phyloP scores from a whole-genome alignment of 2,329 filamentous ascomycete species.

The Anisogramma anomala region DNA sequence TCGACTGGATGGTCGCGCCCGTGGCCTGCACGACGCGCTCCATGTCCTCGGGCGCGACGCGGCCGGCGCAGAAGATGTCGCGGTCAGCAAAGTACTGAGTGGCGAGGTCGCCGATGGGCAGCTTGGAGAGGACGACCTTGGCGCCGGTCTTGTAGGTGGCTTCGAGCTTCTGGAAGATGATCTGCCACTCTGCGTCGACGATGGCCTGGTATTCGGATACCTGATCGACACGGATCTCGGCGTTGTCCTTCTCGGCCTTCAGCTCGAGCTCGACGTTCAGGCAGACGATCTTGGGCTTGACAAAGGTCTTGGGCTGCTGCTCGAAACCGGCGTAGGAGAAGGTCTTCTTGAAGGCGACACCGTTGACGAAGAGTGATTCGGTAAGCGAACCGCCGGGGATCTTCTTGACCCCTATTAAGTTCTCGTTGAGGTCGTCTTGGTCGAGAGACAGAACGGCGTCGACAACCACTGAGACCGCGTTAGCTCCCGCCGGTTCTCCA shows the following conservation, averaged over 20 bases:
- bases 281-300: slow-evolving; percentile 90
- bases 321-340: slow-evolving; percentile 99
- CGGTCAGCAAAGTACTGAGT: slow-evolving; percentile 98
- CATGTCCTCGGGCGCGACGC: slow-evolving; percentile 83
- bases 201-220: slow-evolving; percentile 99
- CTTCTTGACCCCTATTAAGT: slow-evolving; percentile 96
- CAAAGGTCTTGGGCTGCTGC: slow-evolving; percentile 94
- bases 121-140: slow-evolving; percentile 93
- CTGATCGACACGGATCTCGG: slow-evolving; percentile 94
- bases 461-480: slow-evolving; percentile 65
- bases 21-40: slow-evolving; percentile 94
- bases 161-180: slow-evolving; percentile 99
- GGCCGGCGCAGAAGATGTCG: slow-evolving; percentile 95
- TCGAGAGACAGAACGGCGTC: slow-evolving; percentile 91
- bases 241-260: slow-evolving; percentile 99
- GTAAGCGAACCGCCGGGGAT: slow-evolving; percentile 92
- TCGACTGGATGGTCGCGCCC: slow-evolving; percentile 84
- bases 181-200: slow-evolving; percentile 98
- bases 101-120: slow-evolving; percentile 92
- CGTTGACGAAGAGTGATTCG: slow-evolving; percentile 93
- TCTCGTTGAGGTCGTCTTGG: slow-evolving; percentile 95
- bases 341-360: slow-evolving; percentile 99
- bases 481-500: slow-evolving; percentile 12
- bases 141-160: slow-evolving; percentile 86
- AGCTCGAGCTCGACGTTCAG: slow-evolving; percentile 96